phyloP scores from a whole-genome alignment of 129 eudicot genomes.

The Ambrosia trifida region DNA sequence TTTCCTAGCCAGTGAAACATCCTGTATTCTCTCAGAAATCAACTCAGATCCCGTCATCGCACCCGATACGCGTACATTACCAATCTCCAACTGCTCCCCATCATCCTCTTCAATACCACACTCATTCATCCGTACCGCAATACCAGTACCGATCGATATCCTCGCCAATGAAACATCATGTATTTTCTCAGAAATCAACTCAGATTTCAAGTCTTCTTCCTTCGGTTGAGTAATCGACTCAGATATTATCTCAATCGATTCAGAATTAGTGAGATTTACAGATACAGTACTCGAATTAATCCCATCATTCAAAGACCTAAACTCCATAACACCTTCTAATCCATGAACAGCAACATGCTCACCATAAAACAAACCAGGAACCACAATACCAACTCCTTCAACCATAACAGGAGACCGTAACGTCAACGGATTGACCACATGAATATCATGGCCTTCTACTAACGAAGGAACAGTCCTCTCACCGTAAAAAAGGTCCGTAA shows the following conservation, averaged over 20 bases:
- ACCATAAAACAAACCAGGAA: constrained; percentile 48
- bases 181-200: constrained; percentile 8
- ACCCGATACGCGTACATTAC: constrained; percentile 3
- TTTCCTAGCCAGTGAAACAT: constrained; percentile 19
- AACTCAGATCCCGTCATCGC: constrained; percentile 6
- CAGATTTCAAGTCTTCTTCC: constrained; percentile 9
- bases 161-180: constrained; percentile 21
- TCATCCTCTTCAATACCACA: constrained; percentile 20
- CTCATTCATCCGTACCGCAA: constrained; percentile 1
- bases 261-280: background rate
- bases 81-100: constrained; percentile 20
- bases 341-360: constrained; percentile 51
- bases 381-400: constrained; percentile 40
- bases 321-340: constrained; percentile 42
- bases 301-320: constrained; percentile 23
- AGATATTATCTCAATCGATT: background rate
- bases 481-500: constrained; percentile 40
- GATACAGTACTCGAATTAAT: constrained; percentile 8
- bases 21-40: constrained; percentile 4
- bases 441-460: constrained; percentile 28
- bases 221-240: constrained; percentile 12
- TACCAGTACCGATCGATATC: background rate
- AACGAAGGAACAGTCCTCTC: constrained; percentile 36
- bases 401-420: constrained; percentile 22
- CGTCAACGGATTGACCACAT: constrained; percentile 22